These are phyloP conservation scores for Colletotrichum chrysophilum DNA, from an alignment of 2,329 filamentous ascomycete genomes.

Conservation along the genomic window DNA sequence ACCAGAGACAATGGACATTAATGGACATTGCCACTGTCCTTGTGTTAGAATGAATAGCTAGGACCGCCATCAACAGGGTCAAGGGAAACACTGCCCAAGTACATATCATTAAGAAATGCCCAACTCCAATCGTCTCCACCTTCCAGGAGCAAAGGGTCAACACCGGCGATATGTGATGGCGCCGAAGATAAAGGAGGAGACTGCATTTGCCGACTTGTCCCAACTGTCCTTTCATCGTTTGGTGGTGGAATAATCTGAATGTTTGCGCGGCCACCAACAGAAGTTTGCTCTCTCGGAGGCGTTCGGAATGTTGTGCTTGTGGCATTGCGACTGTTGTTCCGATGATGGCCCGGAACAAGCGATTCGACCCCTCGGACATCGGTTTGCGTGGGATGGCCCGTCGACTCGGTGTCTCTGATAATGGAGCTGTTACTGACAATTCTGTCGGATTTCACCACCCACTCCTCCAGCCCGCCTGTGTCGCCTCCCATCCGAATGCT, in stretches of 20 bases:
- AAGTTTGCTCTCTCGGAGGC: not conserved
- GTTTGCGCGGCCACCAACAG: not conserved
- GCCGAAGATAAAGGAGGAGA: not conserved
- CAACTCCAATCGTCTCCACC: not conserved
- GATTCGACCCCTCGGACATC: not conserved
- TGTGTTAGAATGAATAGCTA: not conserved
- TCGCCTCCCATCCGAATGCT: conserved; percentile 44
- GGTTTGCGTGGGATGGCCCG: conserved; percentile 30
- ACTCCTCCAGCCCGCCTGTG: conserved; percentile 61
- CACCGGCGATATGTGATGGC: not conserved
- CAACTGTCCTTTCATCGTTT: not conserved
- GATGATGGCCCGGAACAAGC: not conserved
- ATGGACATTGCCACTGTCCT: not conserved
- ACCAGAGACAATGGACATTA: not conserved
- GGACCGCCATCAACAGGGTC: not conserved
- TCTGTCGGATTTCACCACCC: conserved; percentile 43
- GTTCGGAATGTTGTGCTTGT: not conserved
- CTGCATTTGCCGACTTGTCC: not conserved
- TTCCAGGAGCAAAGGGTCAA: not conserved
- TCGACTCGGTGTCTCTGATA: conserved; percentile 31
- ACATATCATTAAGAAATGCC: conserved; percentile 4
- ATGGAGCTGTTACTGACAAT: conserved; percentile 50
- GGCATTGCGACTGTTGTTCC: not conserved
- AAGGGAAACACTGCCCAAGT: not conserved
- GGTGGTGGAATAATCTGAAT: not conserved